Percentiles rank a stretch among this genome's conserved stretches.
Conservation (phyloP, 2,329 filamentous ascomycete genomes). For the Whalleya microplaca region DNA sequence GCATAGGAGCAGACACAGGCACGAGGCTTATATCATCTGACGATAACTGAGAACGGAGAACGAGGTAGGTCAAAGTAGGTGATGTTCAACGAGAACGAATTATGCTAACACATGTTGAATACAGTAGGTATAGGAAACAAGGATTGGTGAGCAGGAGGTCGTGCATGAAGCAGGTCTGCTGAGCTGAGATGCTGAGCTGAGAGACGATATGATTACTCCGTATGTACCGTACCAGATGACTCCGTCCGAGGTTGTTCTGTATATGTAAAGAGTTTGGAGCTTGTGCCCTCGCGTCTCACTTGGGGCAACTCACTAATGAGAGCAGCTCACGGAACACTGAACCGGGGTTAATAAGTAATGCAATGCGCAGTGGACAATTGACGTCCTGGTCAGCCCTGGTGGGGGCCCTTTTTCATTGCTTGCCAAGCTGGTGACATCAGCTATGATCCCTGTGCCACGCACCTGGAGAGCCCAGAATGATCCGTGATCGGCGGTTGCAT, state of each 20-base stretch:
- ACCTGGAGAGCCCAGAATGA: background rate
- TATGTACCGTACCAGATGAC: no score
- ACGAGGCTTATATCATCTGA: constrained; percentile 7
- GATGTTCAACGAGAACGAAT: constrained; percentile 11
- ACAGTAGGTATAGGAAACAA: background rate
- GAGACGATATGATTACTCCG: constrained; percentile 6
- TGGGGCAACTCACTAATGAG: no score
- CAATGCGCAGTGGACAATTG: background rate
- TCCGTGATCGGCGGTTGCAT: no score
- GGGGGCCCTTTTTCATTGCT: background rate
- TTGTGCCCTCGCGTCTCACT: constrained; percentile 14
- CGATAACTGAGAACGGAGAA: constrained; percentile 1
- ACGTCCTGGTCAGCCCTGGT: constrained; percentile 13
- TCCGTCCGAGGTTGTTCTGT: constrained; percentile 4
- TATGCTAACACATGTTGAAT: constrained; percentile 19
- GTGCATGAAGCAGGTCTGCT: no score
- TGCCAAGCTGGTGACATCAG: constrained; percentile 21
- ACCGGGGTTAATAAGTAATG: no score
- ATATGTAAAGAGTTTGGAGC: constrained; percentile 16
- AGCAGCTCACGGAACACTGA: no score
- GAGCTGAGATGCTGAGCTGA: background rate
- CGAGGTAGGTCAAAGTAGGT: no score
- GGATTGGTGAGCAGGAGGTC: background rate
- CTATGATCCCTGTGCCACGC: background rate
- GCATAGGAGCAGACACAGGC: constrained; percentile 1